Percentiles rank a stretch among this genome's conserved stretches.
phyloP scores from a whole-genome alignment of 169 alveolate species.

The Cryptosporidium ubiquitum region DNA sequence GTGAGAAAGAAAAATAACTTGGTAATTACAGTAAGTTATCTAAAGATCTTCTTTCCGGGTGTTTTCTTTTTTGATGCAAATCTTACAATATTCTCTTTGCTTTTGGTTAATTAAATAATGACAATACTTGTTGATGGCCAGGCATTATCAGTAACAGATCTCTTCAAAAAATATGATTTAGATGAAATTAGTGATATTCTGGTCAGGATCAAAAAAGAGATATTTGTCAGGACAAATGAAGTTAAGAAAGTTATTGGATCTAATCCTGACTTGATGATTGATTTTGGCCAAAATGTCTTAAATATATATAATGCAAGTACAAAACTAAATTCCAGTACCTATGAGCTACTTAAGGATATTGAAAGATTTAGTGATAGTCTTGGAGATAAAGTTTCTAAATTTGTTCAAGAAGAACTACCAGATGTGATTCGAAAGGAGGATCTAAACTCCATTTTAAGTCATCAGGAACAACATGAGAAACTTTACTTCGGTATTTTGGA shows the following conservation, averaged over 20 bases:
- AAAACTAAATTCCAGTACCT: not conserved
- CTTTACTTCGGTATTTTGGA: constrained; percentile 1
- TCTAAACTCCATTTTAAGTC: not conserved
- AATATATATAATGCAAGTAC: constrained; percentile 22
- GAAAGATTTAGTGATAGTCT: not conserved
- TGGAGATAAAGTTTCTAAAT: not conserved
- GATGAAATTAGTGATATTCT: constrained; percentile 66
- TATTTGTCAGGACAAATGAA: constrained; percentile 52
- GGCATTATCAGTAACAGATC: constrained; percentile 39
- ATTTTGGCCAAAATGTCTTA: constrained; percentile 65
- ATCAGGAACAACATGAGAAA: not conserved
- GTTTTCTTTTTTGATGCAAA: not conserved
- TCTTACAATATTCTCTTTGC: not conserved
- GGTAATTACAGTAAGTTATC: not conserved
- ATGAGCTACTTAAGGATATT: not conserved
- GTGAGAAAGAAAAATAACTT: too few relatives aligned
- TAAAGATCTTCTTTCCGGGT: not conserved
- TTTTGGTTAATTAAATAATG: not conserved
- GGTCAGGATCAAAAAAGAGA: constrained; percentile 40
- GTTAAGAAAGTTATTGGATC: constrained; percentile 57
- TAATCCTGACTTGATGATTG: constrained; percentile 68
- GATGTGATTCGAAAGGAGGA: not conserved
- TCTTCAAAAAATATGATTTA: constrained; percentile 45
- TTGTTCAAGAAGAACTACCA: constrained; percentile 21
- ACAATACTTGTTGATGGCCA: constrained; percentile 16